These are phyloP conservation scores for Aphanomyces euteiches DNA, from an alignment of 352 stramenopile species.

Conservation along the genomic window DNA sequence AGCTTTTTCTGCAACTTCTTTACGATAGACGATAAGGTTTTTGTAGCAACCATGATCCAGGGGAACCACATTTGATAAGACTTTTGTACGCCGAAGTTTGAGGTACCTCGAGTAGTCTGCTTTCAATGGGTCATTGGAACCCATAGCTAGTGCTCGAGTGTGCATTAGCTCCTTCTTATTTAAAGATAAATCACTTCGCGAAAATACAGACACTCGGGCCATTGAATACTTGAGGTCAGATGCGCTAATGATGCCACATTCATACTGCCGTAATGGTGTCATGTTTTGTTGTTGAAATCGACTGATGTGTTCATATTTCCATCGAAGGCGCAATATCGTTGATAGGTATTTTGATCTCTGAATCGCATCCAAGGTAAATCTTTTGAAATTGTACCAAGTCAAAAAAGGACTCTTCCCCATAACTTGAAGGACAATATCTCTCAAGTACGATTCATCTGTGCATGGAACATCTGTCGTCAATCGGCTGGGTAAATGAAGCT, in stretches of 20 bases:
- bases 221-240: slow-evolving; percentile 85
- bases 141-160: slow-evolving; percentile 84
- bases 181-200: slow-evolving; percentile 51
- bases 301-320: slow-evolving; percentile 76
- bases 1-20: slow-evolving; percentile 59
- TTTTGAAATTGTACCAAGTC: slow-evolving; percentile 76
- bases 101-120: slow-evolving; percentile 91
- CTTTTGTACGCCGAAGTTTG: slow-evolving; percentile 52
- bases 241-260: slow-evolving; percentile 81
- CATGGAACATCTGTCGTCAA: background rate
- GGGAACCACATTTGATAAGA: slow-evolving; percentile 83
- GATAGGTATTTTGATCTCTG: slow-evolving; percentile 67
- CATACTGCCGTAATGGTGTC: slow-evolving; percentile 78
- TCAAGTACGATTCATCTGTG: background rate
- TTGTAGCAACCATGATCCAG: slow-evolving; percentile 85
- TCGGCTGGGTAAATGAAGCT: slow-evolving; percentile 2
- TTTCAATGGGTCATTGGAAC: slow-evolving; percentile 89
- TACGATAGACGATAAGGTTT: slow-evolving; percentile 77
- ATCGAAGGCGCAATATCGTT: slow-evolving; percentile 55
- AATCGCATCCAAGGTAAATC: slow-evolving; percentile 51
- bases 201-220: slow-evolving; percentile 47
- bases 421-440: slow-evolving; percentile 3
- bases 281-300: slow-evolving; percentile 84
- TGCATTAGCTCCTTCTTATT: slow-evolving; percentile 80
- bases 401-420: slow-evolving; percentile 43